Percentiles rank a stretch among this genome's conserved stretches.
These are phyloP conservation scores for Pythium rhizo-oryzae DNA, from an alignment of 352 stramenopile species.

Conservation along the genomic window DNA sequence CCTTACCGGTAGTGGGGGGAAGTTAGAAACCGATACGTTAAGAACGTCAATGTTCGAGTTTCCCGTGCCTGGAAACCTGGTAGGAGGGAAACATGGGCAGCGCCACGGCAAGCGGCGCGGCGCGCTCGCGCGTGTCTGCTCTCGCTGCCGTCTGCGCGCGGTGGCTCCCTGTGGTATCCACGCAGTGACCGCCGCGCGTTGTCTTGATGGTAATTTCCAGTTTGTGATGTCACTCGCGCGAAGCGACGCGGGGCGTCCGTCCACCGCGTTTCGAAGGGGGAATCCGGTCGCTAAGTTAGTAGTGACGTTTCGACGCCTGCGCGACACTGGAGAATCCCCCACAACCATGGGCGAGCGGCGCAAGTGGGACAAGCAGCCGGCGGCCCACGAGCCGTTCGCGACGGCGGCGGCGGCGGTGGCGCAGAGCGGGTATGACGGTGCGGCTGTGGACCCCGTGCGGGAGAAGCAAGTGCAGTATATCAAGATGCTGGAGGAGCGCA, in stretches of 20 bases:
- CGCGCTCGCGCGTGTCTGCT: too few species aligned
- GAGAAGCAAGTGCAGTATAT: constrained; percentile 86
- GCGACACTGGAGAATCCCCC: too few species aligned
- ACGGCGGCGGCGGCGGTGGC: background rate
- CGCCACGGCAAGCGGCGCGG: too few species aligned
- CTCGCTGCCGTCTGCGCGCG: too few species aligned
- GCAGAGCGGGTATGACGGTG: background rate
- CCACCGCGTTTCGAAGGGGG: background rate
- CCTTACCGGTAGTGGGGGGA: too few species aligned
- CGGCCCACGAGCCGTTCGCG: constrained; percentile 2
- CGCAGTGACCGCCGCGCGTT: background rate
- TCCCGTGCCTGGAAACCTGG: too few species aligned
- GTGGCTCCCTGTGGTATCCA: background rate
- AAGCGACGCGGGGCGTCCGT: constrained; percentile 2
- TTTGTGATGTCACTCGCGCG: constrained; percentile 15
- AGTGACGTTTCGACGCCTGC: too few species aligned
- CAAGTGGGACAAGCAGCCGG: constrained; percentile 36
- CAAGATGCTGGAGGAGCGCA: constrained; percentile 83
- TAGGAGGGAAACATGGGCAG: too few species aligned
- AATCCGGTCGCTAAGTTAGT: background rate
- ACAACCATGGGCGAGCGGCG: constrained; percentile 33
- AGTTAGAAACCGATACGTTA: too few species aligned
- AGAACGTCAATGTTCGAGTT: too few species aligned
- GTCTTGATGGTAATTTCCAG: background rate
- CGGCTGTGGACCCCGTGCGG: constrained; percentile 50